These are phyloP conservation scores for Apiospora phragmitis DNA, from an alignment of 2,329 filamentous ascomycete species.

Conservation along the genomic window DNA sequence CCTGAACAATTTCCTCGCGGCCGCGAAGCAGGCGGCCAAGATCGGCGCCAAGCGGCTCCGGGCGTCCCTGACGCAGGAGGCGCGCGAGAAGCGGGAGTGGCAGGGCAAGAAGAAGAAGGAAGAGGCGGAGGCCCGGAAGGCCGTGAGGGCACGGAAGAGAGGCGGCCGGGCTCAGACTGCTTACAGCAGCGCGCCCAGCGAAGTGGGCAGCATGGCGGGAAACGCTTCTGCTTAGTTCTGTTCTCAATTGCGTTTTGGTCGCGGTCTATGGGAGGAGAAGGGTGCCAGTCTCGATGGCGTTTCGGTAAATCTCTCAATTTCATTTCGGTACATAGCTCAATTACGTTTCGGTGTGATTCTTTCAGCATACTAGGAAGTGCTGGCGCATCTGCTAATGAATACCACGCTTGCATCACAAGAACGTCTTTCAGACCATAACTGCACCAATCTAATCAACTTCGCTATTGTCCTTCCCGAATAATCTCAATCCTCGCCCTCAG, in stretches of 20 bases:
- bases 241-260: background rate
- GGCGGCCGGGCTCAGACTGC: background rate
- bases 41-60: background rate
- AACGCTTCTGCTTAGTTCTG: background rate
- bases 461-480: background rate
- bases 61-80: background rate
- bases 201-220: background rate
- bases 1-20: background rate
- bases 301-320: too few relatives aligned
- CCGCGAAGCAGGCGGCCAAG: background rate
- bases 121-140: background rate
- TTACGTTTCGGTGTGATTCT: background rate
- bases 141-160: background rate
- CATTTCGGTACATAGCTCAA: too few relatives aligned
- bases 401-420: too few relatives aligned
- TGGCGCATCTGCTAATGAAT: too few relatives aligned
- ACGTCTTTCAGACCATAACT: too few relatives aligned
- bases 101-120: background rate
- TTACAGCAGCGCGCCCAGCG: background rate
- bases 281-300: too few relatives aligned
- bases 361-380: too few relatives aligned
- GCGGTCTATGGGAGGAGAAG: background rate
- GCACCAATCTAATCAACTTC: background rate
- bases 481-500: conserved; percentile 30
- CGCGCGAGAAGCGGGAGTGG: too few relatives aligned